Evolutionary conservation across 1,139 yeast species (phyloP), one percentile per base, ranked within the genome.

Genomic region (Torulaspora globosa): DNA sequence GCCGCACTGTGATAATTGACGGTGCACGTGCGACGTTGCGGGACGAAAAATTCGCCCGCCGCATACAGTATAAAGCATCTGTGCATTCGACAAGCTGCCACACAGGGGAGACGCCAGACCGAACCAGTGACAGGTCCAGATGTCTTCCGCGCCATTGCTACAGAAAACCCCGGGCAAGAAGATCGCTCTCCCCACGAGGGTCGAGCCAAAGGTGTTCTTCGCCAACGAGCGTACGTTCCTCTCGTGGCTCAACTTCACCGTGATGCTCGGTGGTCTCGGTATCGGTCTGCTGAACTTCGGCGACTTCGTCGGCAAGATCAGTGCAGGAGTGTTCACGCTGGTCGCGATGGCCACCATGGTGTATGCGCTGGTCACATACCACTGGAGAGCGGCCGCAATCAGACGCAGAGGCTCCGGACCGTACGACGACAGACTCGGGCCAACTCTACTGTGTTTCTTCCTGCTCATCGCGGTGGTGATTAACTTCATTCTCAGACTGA

Each of bases 371-470:
- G 77, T 88, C 41, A 94, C 97, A 18, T 92, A 94, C 68, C 99
- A 92, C 70, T 94, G 98, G 98, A 87, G 99, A 74, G 98, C 98
- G 3, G 88, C 90, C 65, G 98, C 98, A 51, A 92, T 92, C 60
- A 82, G 99, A 69, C 79, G 92, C 70, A 83, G 97, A 69, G 98
- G 98, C 29, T 79, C 95, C 10, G 98, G 98, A 41, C 98, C 98
- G 26, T 92, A 92, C 66, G 99, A 92, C 65, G 99, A 92, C 69
- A 80, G 98, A 64, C 84, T 92, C 59, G 99, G 99, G 34, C 98
- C 99, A 42, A 94, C 99, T n/a, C 84, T 92, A 88, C 78, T 92
- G 60, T 92, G 98, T 70, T 76, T 90, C 73, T 92, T 92, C 73
- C 76, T 92, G 65, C 74, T 94, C 56, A 80, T 89, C 43, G 97